phyloP scores from a whole-genome alignment of 2,329 filamentous ascomycete species.

The Penicillium griseofulvum region DNA sequence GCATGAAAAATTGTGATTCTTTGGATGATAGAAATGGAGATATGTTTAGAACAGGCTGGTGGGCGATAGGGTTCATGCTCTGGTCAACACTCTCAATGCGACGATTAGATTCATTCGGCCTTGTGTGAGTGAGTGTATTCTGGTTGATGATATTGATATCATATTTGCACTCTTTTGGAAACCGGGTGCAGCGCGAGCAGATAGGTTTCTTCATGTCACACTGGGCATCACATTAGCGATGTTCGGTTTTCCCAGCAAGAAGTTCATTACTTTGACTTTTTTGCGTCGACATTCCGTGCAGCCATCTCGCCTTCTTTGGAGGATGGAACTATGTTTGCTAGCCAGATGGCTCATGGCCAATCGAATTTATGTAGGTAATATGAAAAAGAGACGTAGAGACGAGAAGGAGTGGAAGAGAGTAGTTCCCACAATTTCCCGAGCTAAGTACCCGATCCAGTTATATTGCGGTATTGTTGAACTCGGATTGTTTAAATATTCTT shows the following conservation, averaged over 20 bases:
- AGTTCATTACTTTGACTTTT: slow-evolving; percentile 26
- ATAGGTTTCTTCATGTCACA: slow-evolving; percentile 27
- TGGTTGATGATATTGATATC: slow-evolving; percentile 22
- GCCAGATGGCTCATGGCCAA: background rate
- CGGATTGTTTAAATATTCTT: background rate
- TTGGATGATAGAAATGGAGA: slow-evolving; percentile 20
- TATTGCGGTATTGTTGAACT: background rate
- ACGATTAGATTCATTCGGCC: background rate
- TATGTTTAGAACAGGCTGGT: slow-evolving; percentile 15
- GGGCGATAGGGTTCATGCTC: background rate
- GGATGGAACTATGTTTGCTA: background rate
- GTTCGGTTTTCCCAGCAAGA: background rate
- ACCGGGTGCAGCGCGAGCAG: slow-evolving; percentile 27
- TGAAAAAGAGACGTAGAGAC: background rate
- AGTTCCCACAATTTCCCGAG: background rate
- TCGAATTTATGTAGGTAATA: background rate
- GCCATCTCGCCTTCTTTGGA: slow-evolving; percentile 29
- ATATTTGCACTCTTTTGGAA: slow-evolving; percentile 26
- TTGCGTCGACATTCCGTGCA: slow-evolving; percentile 32
- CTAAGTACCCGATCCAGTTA: background rate
- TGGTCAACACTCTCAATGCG: background rate
- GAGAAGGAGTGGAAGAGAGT: background rate
- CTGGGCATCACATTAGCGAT: slow-evolving; percentile 7
- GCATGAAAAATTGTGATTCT: slow-evolving; percentile 28
- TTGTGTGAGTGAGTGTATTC: background rate